Evolutionary conservation across 2,329 filamentous ascomycete genomes (phyloP).

Genomic region (Xylaria polymorpha): DNA sequence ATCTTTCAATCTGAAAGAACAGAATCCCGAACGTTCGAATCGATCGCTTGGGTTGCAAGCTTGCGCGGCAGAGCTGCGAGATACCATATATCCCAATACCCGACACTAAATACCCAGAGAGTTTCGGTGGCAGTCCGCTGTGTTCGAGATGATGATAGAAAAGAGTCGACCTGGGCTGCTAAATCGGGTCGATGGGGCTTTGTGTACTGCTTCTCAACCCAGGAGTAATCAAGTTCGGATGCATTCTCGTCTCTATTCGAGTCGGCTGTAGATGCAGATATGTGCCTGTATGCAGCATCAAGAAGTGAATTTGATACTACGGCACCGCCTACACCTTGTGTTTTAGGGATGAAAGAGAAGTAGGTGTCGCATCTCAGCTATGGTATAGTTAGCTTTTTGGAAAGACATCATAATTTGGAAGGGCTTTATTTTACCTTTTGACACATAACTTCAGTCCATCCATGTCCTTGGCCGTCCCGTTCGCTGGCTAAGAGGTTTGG

Average conservation of each 20-base stretch:
- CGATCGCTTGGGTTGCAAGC: conserved; percentile 53
- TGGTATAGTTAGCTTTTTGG: conserved; percentile 32
- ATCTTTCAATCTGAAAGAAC: conserved; percentile 59
- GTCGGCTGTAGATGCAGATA: conserved; percentile 22
- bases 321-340: conserved; percentile 63
- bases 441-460: conserved; percentile 64
- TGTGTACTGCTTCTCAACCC: conserved; percentile 57
- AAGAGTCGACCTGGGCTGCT: conserved; percentile 57
- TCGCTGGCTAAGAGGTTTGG: conserved; percentile 45
- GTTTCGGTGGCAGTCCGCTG: conserved; percentile 57
- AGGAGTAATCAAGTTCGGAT: conserved; percentile 55
- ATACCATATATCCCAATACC: conserved; percentile 67
- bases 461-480: conserved; percentile 26
- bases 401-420: neutral
- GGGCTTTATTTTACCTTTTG: conserved; percentile 56
- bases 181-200: conserved; percentile 56
- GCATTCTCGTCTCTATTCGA: neutral
- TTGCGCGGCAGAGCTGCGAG: conserved; percentile 59
- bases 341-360: conserved; percentile 58
- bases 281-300: conserved; percentile 56
- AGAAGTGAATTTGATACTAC: conserved; percentile 68
- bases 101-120: conserved; percentile 64
- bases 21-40: conserved; percentile 53
- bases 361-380: conserved; percentile 61
- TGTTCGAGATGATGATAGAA: conserved; percentile 56